phyloP scores from a whole-genome alignment of 345 rosid species.

The Aethionema arabicum region DNA sequence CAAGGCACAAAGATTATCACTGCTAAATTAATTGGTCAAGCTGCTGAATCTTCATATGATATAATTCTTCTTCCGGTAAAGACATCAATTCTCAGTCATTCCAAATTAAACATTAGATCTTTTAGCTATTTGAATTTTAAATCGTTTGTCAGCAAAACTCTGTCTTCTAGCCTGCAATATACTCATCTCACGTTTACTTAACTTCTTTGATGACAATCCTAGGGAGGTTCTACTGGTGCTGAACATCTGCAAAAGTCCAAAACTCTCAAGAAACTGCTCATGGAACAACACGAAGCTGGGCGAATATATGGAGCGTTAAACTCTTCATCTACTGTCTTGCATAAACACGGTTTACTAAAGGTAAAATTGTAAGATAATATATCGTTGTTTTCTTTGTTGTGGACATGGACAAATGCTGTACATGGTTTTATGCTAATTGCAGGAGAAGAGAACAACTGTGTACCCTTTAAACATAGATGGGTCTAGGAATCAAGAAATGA shows the following conservation, averaged over 20 bases:
- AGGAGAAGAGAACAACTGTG: slow-evolving; percentile 64
- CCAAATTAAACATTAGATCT: no score
- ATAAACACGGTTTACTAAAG: slow-evolving; percentile 70
- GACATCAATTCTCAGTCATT: background rate
- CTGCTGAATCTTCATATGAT: slow-evolving; percentile 58
- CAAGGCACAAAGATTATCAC: slow-evolving; percentile 77
- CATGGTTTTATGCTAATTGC: slow-evolving; percentile 21
- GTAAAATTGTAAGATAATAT: slow-evolving; percentile 36
- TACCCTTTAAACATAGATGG: slow-evolving; percentile 48
- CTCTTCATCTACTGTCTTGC: slow-evolving; percentile 59
- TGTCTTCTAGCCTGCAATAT: no score
- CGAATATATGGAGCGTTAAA: slow-evolving; percentile 72
- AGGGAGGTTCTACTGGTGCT: slow-evolving; percentile 74
- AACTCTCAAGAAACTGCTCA: slow-evolving; percentile 72
- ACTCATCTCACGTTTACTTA: no score
- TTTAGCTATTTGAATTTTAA: no score
- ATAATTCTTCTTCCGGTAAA: slow-evolving; percentile 85
- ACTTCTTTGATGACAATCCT: slow-evolving; percentile 17
- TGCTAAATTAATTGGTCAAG: slow-evolving; percentile 65
- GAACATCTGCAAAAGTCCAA: slow-evolving; percentile 65
- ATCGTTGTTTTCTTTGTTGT: slow-evolving; percentile 1
- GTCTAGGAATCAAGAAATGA: slow-evolving; percentile 32
- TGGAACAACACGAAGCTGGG: slow-evolving; percentile 65
- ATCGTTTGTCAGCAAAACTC: no score
- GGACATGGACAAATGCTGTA: slow-evolving; percentile 10